Percentiles rank a stretch among this genome's conserved stretches.
phyloP scores from a whole-genome alignment of 371 early-diverging fungal genomes.

The Phascolomyces articulosus region DNA sequence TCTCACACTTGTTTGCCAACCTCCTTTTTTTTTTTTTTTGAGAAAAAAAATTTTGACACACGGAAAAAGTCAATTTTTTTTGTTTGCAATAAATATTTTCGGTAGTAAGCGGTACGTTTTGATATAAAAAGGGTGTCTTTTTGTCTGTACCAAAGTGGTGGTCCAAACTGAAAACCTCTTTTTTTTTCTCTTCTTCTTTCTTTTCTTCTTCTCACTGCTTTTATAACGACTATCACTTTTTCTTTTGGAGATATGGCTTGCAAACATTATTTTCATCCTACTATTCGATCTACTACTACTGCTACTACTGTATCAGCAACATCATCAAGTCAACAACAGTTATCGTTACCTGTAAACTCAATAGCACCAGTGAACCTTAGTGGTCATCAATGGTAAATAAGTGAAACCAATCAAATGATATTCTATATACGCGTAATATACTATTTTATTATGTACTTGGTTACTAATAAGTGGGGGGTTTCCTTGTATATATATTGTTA shows the following conservation, averaged over 20 bases:
- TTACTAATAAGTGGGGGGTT: too few species aligned
- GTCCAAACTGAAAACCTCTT: neutral
- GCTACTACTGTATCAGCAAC: too few species aligned
- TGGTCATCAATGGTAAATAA: slow-evolving; percentile 27
- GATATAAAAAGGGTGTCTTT: too few species aligned
- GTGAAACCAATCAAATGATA: neutral
- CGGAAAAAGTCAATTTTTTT: neutral
- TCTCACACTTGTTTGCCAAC: slow-evolving; percentile 2
- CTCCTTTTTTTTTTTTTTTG: neutral
- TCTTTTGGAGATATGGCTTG: neutral
- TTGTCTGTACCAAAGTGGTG: too few species aligned
- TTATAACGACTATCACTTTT: neutral
- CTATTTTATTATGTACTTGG: too few species aligned
- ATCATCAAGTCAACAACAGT: too few species aligned
- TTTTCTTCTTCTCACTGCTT: neutral
- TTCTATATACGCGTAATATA: too few species aligned
- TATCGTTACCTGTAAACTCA: neutral
- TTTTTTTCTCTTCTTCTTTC: slow-evolving; percentile 1
- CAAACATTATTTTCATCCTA: slow-evolving; percentile 1
- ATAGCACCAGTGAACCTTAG: slow-evolving; percentile 5
- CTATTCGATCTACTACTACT: neutral
- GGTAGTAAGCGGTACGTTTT: too few species aligned
- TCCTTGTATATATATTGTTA: too few species aligned
- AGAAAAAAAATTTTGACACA: slow-evolving; percentile 2
- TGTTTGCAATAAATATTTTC: neutral